Evolutionary conservation across 2,329 filamentous ascomycete genomes (phyloP).

Genomic region (Aspergillus fumigatiaffinis): DNA sequence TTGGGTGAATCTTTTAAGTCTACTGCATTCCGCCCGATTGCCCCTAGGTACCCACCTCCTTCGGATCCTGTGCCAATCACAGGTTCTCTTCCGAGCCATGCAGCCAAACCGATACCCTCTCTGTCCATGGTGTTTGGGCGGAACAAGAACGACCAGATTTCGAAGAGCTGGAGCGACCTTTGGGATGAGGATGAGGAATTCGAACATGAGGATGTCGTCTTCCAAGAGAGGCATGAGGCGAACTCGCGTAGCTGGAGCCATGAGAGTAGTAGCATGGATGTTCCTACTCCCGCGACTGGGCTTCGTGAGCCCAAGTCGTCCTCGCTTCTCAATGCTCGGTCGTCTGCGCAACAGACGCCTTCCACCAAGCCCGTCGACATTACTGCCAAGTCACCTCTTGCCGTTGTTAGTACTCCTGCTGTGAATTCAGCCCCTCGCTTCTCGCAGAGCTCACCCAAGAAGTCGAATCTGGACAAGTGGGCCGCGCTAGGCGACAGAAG

Average conservation of each 20-base stretch:
- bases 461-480: conserved; percentile 72
- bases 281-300: conserved; percentile 47
- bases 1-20: conserved; percentile 79
- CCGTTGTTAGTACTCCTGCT: conserved; percentile 56
- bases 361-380: conserved; percentile 14
- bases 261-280: conserved; percentile 57
- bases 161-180: conserved; percentile 99
- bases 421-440: conserved; percentile 36
- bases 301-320: conserved; percentile 54
- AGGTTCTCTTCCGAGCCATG: conserved; percentile 68
- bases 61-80: conserved; percentile 68
- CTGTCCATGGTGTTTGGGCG: conserved; percentile 78
- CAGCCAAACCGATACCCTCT: conserved; percentile 58
- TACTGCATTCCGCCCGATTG: conserved; percentile 48
- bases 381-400: conserved; percentile 50
- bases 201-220: conserved; percentile 57
- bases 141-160: conserved; percentile 67
- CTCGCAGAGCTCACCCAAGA: conserved; percentile 59
- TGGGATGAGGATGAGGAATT: conserved; percentile 85
- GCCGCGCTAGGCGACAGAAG: conserved; percentile 79
- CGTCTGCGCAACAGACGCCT: conserved; percentile 32
- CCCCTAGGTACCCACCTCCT: conserved; percentile 45
- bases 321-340: conserved; percentile 48
- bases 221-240: conserved; percentile 58
- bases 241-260: conserved; percentile 78